These are phyloP conservation scores for Bremia lactucae DNA, from an alignment of 352 stramenopile species.

Conservation along the genomic window DNA sequence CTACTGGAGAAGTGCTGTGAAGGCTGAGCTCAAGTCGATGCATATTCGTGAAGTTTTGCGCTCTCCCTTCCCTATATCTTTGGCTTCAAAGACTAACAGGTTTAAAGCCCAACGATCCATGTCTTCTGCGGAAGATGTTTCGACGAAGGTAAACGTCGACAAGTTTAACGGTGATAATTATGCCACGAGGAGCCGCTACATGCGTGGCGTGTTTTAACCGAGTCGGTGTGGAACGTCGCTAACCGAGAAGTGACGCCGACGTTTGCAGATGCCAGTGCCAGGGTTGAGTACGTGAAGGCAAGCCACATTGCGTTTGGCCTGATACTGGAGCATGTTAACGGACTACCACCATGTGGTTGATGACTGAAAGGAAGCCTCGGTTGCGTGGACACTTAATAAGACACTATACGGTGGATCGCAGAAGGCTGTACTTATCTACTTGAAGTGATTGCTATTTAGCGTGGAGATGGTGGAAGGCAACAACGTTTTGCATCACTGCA, in stretches of 20 bases:
- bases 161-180: neutral
- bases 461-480: neutral
- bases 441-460: neutral
- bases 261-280: neutral
- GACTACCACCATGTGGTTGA: neutral
- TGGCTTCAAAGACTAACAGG: too few species aligned
- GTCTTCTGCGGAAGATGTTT: neutral
- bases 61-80: too few species aligned
- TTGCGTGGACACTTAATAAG: neutral
- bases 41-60: too few species aligned
- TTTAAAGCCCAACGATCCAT: neutral
- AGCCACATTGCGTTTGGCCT: neutral
- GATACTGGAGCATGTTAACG: neutral
- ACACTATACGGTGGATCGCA: neutral
- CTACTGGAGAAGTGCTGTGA: too few species aligned
- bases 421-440: neutral
- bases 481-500: neutral
- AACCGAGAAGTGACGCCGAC: neutral
- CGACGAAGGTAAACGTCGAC: neutral
- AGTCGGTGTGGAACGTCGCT: neutral
- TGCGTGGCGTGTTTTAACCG: neutral
- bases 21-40: too few species aligned
- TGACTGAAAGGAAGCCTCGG: neutral
- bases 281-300: neutral
- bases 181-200: neutral